Base-by-base conservation (phyloP, 345 rosid genomes). In the Aethionema arabicum region DNA sequence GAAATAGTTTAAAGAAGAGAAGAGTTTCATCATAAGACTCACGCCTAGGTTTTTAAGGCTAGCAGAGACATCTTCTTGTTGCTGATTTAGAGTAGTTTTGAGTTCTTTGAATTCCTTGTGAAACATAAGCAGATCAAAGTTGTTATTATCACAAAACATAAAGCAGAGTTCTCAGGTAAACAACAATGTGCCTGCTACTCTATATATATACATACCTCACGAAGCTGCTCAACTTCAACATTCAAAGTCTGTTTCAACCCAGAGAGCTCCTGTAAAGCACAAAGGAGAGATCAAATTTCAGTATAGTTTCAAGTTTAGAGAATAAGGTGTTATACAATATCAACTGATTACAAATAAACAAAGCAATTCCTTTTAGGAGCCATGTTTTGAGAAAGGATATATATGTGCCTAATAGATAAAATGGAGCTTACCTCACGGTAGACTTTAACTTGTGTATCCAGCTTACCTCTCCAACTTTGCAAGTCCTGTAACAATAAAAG, bases 391-490 rank as follows among this genome's bases (percentile, higher is more conserved):
- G 40, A 45, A 11, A 6, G 8, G n/a, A 11, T 7, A 47, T 4
- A 4, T 12, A 7, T 13, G 21, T n/a, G 7, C 27, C 12, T 47
- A 16, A 53, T n/a, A 32, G 16, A 32, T 3, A 14, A 51, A 58
- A 46, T 4, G 3, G 33, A 15, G 69, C 82, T 80, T 41, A 90
- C 99, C 76, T 87, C 87, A 0, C 85, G 88, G 69, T 90, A 85
- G 63, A 85, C 76, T 77, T 78, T 87, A 44, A 90, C 97, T 79
- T 93, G 97, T 38, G 95, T 85, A 56, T 93, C 96, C 9, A 93
- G 61, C 74, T 85, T 93, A 16, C 91, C 85, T 59, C 99, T 87
- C 99, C 99, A 93, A 67, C 77, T 75, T 72, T 93, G 91, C 80
- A 93, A 77, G 78, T 93, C 99, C 99, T 93, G 63, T 39, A 36